Evolutionary conservation across 768 basidiomycete species (phyloP), one percentile per base, ranked within the genome.

Genomic region (Suillus tomentosus): DNA sequence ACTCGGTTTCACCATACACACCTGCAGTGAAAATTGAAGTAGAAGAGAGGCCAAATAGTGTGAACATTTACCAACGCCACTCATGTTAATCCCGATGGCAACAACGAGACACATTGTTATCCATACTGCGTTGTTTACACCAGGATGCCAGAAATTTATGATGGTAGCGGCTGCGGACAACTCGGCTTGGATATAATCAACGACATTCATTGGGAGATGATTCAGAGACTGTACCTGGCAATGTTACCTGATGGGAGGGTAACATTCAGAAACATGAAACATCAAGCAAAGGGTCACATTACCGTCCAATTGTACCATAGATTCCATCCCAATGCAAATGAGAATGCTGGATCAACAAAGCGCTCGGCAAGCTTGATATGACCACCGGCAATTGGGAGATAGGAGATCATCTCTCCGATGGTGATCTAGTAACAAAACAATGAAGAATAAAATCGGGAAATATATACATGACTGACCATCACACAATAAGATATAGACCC

Each of bases 81-180:
- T 72, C 39, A 68, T 57, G 56, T 84, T 84, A 22, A 84, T 85
- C 50, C 68, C 72, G 34, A 85, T 68, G 43, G 84, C 83, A 27
- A 87, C 80, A 27, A 83, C 68, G 17, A 87, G 69, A 64, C 80
- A 85, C 40, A 88, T 72, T 2, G 80, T 75, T 63, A 88, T 84
- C 82, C 83, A 87, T 8, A 77, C 79, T 0, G 79, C 84, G 54
- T 82, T 77, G 62, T 74, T 82, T 45, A 81, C 73, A 3, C 63
- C 66, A 8, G 47, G 40, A 61, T 78, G 78, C 83, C 84, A 85
- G 68, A 73, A 85, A 57, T 76, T 73, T 71, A 88, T 80, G 47
- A 87, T 66, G 3, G 85, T 75, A 13, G 86, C 80, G 0, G 82
- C 79, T 0, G 85, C 85, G 40, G 80, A 78, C 4, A 85, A 68